Conservation (phyloP, 148 eudicot genomes). For the Tetragonia tetragonoides region DNA sequence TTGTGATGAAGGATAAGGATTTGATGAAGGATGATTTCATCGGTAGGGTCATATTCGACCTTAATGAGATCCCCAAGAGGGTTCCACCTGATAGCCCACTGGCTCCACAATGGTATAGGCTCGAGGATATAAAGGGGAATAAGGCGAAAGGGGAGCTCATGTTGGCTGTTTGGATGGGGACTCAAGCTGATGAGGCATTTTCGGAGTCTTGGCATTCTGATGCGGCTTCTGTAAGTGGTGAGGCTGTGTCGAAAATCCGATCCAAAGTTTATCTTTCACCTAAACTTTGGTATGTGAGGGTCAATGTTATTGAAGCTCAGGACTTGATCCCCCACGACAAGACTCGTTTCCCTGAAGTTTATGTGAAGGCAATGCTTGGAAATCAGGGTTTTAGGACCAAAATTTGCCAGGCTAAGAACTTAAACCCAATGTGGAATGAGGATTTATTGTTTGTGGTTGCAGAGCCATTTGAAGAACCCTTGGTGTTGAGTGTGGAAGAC, state of each 20-base stretch:
- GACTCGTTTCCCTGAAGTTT: conserved; percentile 50
- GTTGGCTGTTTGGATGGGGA: conserved; percentile 85
- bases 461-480: conserved; percentile 70
- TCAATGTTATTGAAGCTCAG: conserved; percentile 75
- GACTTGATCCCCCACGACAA: conserved; percentile 59
- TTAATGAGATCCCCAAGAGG: conserved; percentile 59
- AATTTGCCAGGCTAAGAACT: conserved; percentile 34
- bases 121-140: conserved; percentile 51
- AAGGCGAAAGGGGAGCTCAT: conserved; percentile 69
- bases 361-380: conserved; percentile 51
- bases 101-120: conserved; percentile 79
- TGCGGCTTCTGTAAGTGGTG: conserved; percentile 61
- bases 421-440: conserved; percentile 76
- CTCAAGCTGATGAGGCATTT: conserved; percentile 78
- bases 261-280: conserved; percentile 80
- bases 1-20: conserved; percentile 64
- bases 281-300: conserved; percentile 72
- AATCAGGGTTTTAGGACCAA: conserved; percentile 55
- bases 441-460: conserved; percentile 70
- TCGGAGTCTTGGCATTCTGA: conserved; percentile 82
- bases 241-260: conserved; percentile 52
- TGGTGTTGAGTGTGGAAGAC: conserved; percentile 62
- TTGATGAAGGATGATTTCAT: conserved; percentile 58
- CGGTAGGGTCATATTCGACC: conserved; percentile 52
- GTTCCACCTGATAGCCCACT: conserved; percentile 82